phyloP scores from a whole-genome alignment of 1,284 basidiomycete genomes.

The Heterobasidion occidentale region DNA sequence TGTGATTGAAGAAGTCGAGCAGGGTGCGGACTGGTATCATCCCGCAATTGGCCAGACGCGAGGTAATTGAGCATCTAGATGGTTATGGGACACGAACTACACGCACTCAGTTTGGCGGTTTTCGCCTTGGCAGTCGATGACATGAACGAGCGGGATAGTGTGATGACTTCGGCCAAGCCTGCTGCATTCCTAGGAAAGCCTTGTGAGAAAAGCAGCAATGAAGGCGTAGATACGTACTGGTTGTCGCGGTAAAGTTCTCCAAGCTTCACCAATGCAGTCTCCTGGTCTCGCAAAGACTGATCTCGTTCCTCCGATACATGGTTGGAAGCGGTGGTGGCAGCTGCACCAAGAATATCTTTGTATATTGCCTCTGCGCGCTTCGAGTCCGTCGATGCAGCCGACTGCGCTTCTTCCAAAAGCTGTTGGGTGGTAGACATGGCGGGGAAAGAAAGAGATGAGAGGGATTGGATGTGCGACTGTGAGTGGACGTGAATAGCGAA shows the following conservation, averaged over 20 bases:
- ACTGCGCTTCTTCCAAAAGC: slow-evolving; percentile 45
- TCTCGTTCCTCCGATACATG: slow-evolving; percentile 42
- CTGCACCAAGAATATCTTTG: slow-evolving; percentile 47
- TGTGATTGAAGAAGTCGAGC: slow-evolving; percentile 81
- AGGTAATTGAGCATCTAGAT: neutral
- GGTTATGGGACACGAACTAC: neutral
- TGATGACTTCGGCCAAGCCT: slow-evolving; percentile 84
- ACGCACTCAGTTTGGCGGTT: slow-evolving; percentile 91
- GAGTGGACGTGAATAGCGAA: neutral
- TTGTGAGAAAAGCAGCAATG: neutral
- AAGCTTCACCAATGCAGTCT: slow-evolving; percentile 79
- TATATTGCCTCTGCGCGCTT: slow-evolving; percentile 59
- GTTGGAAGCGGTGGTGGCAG: slow-evolving; percentile 6
- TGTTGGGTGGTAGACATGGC: slow-evolving; percentile 32
- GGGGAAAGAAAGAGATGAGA: neutral
- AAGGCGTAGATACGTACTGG: slow-evolving; percentile 43
- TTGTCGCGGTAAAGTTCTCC: slow-evolving; percentile 86
- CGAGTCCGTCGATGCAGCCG: slow-evolving; percentile 32
- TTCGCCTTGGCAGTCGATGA: slow-evolving; percentile 96
- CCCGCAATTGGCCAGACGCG: no score
- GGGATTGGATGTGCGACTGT: neutral
- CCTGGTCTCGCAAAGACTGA: slow-evolving; percentile 65
- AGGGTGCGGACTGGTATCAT: slow-evolving; percentile 71
- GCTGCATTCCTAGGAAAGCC: slow-evolving; percentile 59
- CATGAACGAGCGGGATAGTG: slow-evolving; percentile 85